Percentiles rank a stretch among this genome's conserved stretches.
Evolutionary conservation across 306 rosid genomes (phyloP).

Genomic region (Hylodesmum podocarpum): DNA sequence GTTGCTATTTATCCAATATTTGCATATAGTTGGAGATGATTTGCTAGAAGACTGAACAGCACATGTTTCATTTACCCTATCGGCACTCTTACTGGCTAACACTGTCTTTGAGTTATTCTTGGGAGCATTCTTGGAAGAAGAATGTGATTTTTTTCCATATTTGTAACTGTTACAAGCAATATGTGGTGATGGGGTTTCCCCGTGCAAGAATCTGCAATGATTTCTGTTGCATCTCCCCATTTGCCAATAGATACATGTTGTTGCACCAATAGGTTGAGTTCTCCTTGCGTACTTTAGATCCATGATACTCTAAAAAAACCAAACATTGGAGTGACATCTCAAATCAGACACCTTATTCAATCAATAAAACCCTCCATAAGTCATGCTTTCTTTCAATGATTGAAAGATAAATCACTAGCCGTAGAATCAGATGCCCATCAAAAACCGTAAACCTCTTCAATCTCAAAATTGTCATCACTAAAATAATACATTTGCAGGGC

Average conservation of each 20-base stretch:
- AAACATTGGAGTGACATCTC: too few relatives aligned
- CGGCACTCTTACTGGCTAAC: too few relatives aligned
- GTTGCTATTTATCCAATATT: conserved; percentile 35
- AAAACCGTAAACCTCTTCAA: not conserved
- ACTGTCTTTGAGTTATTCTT: too few relatives aligned
- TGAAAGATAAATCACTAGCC: not conserved
- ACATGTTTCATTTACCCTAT: too few relatives aligned
- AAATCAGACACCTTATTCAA: too few relatives aligned
- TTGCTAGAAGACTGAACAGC: not conserved
- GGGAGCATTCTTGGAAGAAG: too few relatives aligned
- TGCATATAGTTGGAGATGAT: conserved; percentile 22
- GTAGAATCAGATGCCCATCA: not conserved
- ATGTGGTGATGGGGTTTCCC: not conserved
- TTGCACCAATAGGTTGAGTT: too few relatives aligned
- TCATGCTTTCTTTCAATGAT: not conserved
- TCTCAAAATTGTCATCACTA: not conserved
- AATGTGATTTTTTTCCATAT: too few relatives aligned
- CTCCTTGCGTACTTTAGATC: too few relatives aligned
- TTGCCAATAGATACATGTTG: too few relatives aligned
- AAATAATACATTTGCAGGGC: not conserved
- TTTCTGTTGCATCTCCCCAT: conserved; percentile 28
- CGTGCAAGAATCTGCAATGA: conserved; percentile 21
- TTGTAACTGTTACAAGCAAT: too few relatives aligned
- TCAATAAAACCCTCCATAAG: not conserved
- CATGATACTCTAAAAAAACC: too few relatives aligned